A percentile compares a stretch with the other conserved stretches of the same genome.
Conservation (phyloP, 164 flowering plant genomes). For the Sedum album region DNA sequence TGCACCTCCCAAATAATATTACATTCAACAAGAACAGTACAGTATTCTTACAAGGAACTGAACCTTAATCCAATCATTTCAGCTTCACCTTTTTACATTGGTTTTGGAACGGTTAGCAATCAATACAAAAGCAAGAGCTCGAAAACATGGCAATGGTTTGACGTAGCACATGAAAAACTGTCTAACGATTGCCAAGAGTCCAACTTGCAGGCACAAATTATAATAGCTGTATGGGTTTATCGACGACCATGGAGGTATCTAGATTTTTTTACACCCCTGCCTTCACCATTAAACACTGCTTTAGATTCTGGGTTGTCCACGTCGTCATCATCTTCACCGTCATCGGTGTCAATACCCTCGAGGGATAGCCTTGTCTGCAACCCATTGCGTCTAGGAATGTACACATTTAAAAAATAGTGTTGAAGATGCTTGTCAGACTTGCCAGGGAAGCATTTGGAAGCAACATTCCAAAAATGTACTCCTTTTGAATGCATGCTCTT, state of each 20-base stretch:
- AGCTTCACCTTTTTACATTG: no score
- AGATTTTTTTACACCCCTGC: background rate
- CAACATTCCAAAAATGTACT: slow-evolving; percentile 12
- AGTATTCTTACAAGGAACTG: no score
- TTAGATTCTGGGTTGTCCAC: background rate
- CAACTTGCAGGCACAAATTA: background rate
- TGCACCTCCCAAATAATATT: no score
- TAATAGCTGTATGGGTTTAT: background rate
- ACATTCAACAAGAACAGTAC: no score
- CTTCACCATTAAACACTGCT: background rate
- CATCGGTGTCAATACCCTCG: slow-evolving; percentile 16
- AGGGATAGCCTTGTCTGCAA: slow-evolving; percentile 12
- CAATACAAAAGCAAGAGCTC: background rate
- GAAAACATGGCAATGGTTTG: background rate
- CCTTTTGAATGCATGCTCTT: slow-evolving; percentile 13
- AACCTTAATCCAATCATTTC: no score
- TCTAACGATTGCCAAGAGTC: background rate
- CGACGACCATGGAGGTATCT: background rate
- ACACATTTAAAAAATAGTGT: slow-evolving; percentile 28
- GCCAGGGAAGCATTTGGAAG: slow-evolving; percentile 17
- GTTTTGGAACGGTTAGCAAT: no score
- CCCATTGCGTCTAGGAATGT: slow-evolving; percentile 20
- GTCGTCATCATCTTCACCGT: slow-evolving; percentile 11
- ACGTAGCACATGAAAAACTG: background rate
- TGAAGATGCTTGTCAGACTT: slow-evolving; percentile 16